phyloP scores from a whole-genome alignment of 768 basidiomycete species.

The Pleurotus giganteus region DNA sequence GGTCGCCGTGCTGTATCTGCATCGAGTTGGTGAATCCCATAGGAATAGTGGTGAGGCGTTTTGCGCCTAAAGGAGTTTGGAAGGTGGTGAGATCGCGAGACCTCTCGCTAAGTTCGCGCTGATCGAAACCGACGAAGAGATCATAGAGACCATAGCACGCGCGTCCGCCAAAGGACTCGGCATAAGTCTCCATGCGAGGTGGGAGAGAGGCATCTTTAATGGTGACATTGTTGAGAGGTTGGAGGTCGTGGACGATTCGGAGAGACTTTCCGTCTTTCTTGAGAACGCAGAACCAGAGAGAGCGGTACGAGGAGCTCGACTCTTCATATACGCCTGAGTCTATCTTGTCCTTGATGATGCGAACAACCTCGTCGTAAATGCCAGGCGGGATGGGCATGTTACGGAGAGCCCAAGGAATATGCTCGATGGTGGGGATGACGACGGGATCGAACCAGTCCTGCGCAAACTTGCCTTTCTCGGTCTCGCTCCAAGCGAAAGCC shows the following conservation, averaged over 20 bases:
- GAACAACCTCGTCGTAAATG: slow-evolving; percentile 28
- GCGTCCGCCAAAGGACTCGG: slow-evolving; percentile 15
- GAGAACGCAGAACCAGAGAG: slow-evolving; percentile 36
- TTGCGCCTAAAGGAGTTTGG: slow-evolving; percentile 27
- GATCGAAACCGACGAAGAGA: slow-evolving; percentile 1
- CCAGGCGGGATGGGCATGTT: slow-evolving; percentile 32
- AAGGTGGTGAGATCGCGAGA: not conserved
- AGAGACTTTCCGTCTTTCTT: slow-evolving; percentile 37
- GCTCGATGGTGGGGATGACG: slow-evolving; percentile 29
- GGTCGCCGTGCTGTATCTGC: not conserved
- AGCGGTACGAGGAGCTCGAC: slow-evolving; percentile 34
- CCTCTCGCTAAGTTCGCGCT: not conserved
- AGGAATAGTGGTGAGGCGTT: slow-evolving; percentile 19
- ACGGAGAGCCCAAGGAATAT: slow-evolving; percentile 31
- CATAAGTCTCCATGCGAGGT: slow-evolving; percentile 28
- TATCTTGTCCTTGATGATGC: slow-evolving; percentile 34
- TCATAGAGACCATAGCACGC: not conserved
- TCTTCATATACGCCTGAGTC: slow-evolving; percentile 37
- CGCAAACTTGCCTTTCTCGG: not conserved
- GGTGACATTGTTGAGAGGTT: slow-evolving; percentile 34
- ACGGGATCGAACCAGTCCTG: slow-evolving; percentile 22
- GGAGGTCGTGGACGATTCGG: slow-evolving; percentile 32
- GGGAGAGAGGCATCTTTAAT: slow-evolving; percentile 31
- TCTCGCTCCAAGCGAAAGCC: no score
- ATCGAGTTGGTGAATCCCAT: slow-evolving; percentile 5